Conservation (phyloP, 2,329 filamentous ascomycete genomes). For the Xylariaceae sp. region DNA sequence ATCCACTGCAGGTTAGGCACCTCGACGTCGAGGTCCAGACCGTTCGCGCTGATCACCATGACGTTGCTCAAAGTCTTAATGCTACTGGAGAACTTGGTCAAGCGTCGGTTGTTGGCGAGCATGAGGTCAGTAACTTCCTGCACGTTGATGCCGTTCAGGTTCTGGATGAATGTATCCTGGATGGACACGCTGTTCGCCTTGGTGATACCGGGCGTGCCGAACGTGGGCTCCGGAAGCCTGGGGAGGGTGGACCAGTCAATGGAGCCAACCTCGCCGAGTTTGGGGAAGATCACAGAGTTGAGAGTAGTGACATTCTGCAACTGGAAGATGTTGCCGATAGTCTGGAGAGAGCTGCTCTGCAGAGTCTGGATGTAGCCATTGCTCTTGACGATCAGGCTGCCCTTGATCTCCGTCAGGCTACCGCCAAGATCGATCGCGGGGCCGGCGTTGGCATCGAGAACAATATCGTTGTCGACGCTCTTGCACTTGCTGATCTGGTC, state of each 20-base stretch:
- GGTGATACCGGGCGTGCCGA: constrained; percentile 54
- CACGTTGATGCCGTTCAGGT: constrained; percentile 76
- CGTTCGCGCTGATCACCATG: constrained; percentile 77
- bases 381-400: constrained; percentile 55
- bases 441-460: constrained; percentile 52
- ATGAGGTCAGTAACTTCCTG: constrained; percentile 64
- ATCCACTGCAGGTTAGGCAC: constrained; percentile 77
- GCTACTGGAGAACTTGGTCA: constrained; percentile 70
- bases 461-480: constrained; percentile 64
- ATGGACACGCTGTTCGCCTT: constrained; percentile 66
- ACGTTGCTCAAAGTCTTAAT: constrained; percentile 67
- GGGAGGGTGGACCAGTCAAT: constrained; percentile 72
- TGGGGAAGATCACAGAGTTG: constrained; percentile 59
- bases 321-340: constrained; percentile 65
- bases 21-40: constrained; percentile 60
- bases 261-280: constrained; percentile 57
- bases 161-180: constrained; percentile 77
- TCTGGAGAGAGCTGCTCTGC: constrained; percentile 52
- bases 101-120: constrained; percentile 85
- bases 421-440: constrained; percentile 59
- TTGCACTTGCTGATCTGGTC: constrained; percentile 56
- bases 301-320: constrained; percentile 66
- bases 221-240: constrained; percentile 44
- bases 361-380: constrained; percentile 58
- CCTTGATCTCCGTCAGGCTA: constrained; percentile 46